phyloP scores from a whole-genome alignment of 73 alveolate species.

The Uronychia setigera region DNA sequence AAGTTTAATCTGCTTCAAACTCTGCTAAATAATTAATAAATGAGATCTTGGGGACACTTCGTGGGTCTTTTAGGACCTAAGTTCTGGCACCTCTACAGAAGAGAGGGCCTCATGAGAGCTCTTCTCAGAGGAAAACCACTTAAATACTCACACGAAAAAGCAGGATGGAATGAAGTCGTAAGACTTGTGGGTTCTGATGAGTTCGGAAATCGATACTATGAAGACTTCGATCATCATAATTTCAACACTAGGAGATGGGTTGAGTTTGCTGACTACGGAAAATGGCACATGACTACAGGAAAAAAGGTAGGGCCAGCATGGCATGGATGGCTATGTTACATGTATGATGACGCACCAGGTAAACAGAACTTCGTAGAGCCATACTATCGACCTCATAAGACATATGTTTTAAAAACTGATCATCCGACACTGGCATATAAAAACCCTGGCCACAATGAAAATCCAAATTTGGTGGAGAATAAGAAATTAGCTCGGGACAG shows the following conservation, averaged over 20 bases:
- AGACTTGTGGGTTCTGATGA: conserved; percentile 71
- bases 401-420: conserved; percentile 53
- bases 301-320: conserved; percentile 77
- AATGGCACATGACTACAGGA: conserved; percentile 56
- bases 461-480: conserved; percentile 44
- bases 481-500: conserved; percentile 47
- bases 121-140: conserved; percentile 69
- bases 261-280: conserved; percentile 69
- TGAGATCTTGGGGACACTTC: conserved; percentile 73
- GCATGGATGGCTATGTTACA: conserved; percentile 82
- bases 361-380: conserved; percentile 77
- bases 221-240: conserved; percentile 72
- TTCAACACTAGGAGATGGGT: conserved; percentile 75
- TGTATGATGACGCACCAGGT: conserved; percentile 72
- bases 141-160: conserved; percentile 68
- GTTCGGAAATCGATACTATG: conserved; percentile 76
- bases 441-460: conserved; percentile 60
- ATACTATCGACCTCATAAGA: conserved; percentile 59
- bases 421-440: conserved; percentile 66
- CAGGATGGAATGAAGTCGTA: conserved; percentile 68
- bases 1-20: too few relatives aligned
- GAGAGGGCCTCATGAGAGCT: conserved; percentile 75
- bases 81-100: conserved; percentile 69
- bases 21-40: conserved; percentile 19
- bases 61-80: conserved; percentile 70